Percentiles rank a stretch among this genome's conserved stretches.
Conservation (phyloP, 208 protist species). For the Porcisia deanei region DNA sequence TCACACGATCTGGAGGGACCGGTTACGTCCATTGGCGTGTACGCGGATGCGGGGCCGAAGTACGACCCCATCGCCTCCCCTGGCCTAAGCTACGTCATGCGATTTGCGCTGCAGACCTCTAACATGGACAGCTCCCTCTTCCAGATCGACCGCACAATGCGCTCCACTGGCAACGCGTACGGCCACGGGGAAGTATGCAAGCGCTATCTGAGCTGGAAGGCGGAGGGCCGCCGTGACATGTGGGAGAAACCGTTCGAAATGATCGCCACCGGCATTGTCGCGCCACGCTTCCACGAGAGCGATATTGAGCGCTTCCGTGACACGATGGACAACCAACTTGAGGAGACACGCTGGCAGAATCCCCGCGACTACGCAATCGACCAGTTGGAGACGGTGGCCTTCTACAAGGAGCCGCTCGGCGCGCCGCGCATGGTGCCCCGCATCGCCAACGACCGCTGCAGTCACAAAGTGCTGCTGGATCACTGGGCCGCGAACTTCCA, state of each 20-base stretch:
- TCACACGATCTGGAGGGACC: constrained; percentile 76
- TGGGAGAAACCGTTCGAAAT: constrained; percentile 79
- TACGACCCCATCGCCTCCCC: constrained; percentile 75
- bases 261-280: constrained; percentile 74
- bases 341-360: constrained; percentile 79
- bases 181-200: constrained; percentile 81
- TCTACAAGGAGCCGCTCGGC: constrained; percentile 90
- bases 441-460: constrained; percentile 77
- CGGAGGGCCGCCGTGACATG: constrained; percentile 76
- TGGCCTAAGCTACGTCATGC: constrained; percentile 86
- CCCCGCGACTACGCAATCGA: constrained; percentile 79
- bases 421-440: constrained; percentile 69
- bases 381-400: constrained; percentile 81
- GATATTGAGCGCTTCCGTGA: constrained; percentile 89
- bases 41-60: constrained; percentile 80
- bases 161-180: constrained; percentile 67
- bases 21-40: constrained; percentile 67
- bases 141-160: constrained; percentile 86
- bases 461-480: constrained; percentile 66
- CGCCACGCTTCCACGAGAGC: constrained; percentile 77
- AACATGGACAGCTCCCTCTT: constrained; percentile 90
- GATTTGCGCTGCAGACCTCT: constrained; percentile 79
- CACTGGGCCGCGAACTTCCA: constrained; percentile 73
- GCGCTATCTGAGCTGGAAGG: constrained; percentile 73
- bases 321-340: constrained; percentile 86